Base-by-base conservation (phyloP, 352 stramenopile species). In the Pythium aquatile region DNA sequence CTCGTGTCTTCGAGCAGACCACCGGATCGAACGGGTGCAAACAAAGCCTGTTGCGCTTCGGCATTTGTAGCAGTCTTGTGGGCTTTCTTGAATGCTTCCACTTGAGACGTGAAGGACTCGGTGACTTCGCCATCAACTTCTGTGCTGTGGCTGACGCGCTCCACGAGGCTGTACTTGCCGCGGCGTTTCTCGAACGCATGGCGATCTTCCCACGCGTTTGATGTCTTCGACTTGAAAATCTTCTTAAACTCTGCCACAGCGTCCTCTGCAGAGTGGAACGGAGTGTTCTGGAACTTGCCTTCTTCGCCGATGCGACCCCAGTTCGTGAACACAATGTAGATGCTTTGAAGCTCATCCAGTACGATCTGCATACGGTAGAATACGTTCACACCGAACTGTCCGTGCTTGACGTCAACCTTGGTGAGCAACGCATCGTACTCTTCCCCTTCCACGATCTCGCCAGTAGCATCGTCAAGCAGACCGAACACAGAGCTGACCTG, bases 321-420 rank as follows among this genome's bases (percentile, higher is more conserved):
- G 65, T 96, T 94, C 9, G 81, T 88, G 63, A 92, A 90, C 24
- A 92, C 68, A 2, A 92, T 65, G 63, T 74, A 90, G 13, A 90
- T 75, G 16, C 72, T 73, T 49, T 91, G 83, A 28, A 90, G 68
- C 53, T 83, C 57, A 40, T 92, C 80, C 17, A 76, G 68, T 1
- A 90, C 79, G 26, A 92, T 54, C 35, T 92, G 83, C 32, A 86
- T 55, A 0, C 77, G 73, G 53, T 92, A 92, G 24, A 91, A 92
- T 3, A 90, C 83, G 48, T 92, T 92, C 14, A 90, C 52, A 8
- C 83, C 83, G 42, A 86, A 84, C 9, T 74, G 76, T 0, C 81
- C 81, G 16, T 88, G 82, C 61, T 81, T 82, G 17, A 90, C 78
- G 46, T 92, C 81, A 14, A 90, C 81, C 61, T 92, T 92, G 2